Evolutionary conservation across 2,329 filamentous ascomycete genomes (phyloP), one percentile per base, ranked within the genome.

Genomic region (Cadophora malorum): DNA sequence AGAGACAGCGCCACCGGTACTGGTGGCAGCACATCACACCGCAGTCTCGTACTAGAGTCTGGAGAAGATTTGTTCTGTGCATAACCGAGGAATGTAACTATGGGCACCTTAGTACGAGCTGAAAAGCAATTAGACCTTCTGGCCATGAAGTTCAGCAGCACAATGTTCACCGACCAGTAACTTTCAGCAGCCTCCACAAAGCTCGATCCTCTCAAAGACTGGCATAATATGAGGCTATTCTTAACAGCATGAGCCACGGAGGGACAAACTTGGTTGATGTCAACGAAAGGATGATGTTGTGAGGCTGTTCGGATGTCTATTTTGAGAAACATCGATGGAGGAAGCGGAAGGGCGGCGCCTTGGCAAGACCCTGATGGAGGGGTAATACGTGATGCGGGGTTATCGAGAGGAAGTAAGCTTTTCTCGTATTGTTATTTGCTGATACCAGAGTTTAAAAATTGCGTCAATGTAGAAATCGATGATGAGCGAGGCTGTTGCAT

Each of bases 331-430:
- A 23, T 61, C 19, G 38, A 3, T 21, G 28, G n/a, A 10, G 38
- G 35, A 47, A 50, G 23, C 23, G 25, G 21, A 45, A 12, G 14
- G 25, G 3, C 16, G 10, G 41, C 19, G 59, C 21, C 59, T 62
- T 62, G 41, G 59, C 59, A 50, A 50, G 59, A 62, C 45, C 38
- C 45, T 12, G n/a, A 49, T 45, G 33, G 49, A 58, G 63, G 31
- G 35, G 47, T 49, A 66, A 52, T 53, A 64, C 60, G 35, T 53
- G 31, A 64, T 64, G 67, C 58, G 59, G 52, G 67, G 50, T 59
- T n/a, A 49, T 33, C 33, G 41, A 49, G 49, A 4, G 38, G 1
- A 55, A 21, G 41, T 21, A 16, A 63, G 31, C 33, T 19, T 63
- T 65, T 47, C 58, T 65, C 49, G 55, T 68, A 65, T 68, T 45